Evolutionary conservation across 192 early-diverging fungal species (phyloP).

Genomic region (Rhizophagus prolifer): DNA sequence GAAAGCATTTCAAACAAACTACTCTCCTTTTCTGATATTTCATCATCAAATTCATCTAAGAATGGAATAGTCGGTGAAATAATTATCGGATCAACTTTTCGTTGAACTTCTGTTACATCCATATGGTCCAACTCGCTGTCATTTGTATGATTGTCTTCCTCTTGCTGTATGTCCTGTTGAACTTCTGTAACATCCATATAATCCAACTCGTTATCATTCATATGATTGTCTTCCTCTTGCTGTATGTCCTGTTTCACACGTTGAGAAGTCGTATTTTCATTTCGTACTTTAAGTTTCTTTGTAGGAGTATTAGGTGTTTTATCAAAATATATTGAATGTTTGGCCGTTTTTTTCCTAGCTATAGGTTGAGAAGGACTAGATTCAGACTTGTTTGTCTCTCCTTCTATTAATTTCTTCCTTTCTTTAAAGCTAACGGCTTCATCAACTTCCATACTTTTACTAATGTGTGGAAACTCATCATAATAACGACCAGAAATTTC

Average conservation of each 20-base stretch:
- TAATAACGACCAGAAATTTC: conserved; percentile 12
- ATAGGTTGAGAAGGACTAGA: neutral
- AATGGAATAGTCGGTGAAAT: conserved; percentile 6
- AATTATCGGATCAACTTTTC: neutral
- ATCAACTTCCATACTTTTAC: neutral
- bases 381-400: neutral
- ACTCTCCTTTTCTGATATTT: neutral
- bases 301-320: neutral
- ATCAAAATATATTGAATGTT: neutral
- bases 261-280: neutral
- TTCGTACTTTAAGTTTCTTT: neutral
- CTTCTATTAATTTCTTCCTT: neutral
- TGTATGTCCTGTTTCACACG: neutral
- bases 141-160: neutral
- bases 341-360: neutral
- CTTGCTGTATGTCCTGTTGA: neutral
- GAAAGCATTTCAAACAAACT: neutral
- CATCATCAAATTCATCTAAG: conserved; percentile 2
- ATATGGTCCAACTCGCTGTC: neutral
- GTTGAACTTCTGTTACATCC: neutral
- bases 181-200: neutral
- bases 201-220: neutral
- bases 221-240: neutral
- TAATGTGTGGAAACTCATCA: neutral
- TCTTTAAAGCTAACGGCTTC: neutral